Evolutionary conservation across 179 eudicot genomes (phyloP), one percentile per base, ranked within the genome.

Genomic region (Patellifolia procumbens): DNA sequence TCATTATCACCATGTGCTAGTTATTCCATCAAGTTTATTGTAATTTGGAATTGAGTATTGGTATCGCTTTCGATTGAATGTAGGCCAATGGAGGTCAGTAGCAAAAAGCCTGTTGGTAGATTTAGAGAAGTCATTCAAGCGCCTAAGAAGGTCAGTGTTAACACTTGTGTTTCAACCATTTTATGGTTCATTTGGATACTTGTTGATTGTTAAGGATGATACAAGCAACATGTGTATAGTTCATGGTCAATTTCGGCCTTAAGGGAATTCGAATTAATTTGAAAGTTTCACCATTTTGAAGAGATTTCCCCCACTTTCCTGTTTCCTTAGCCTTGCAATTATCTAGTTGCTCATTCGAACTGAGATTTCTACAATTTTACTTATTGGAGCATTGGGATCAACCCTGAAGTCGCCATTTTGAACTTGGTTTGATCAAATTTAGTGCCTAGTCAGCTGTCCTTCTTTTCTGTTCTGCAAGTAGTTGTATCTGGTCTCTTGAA

Each of bases 81-180:
- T 66, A 92, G 99, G 92, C 98, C 99, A 29, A 81, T 87, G 89
- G 99, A 95, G 79, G 80, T 86, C 48, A 93, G 92, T 82, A 86
- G 92, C 89, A 95, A 95, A 79, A 91, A 85, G 71, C 97, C 97
- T 3, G 91, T 95, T 75, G 78, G 89, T 68, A 87, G 88, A 78
- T 89, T 84, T 73, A 85, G 97, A 79, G 99, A 95, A 86, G 91
- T 91, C 37, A 80, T 95, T 79, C 99, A 95, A 89, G 97, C 67
- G 35, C 98, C 98, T 51, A 93, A 93, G 77, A 93, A 76, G 91
- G 97, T 87, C 59, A 88, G 83, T 61, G n/a, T n/a, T n/a, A n/a
- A n/a, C n/a, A n/a, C n/a, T n/a, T n/a, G n/a, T n/a, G n/a, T n/a
- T n/a, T 17, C 52, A 16, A 2, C 26, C 42, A 5, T 35, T n/a